Evolutionary conservation across 495 filamentous ascomycete species (phyloP), one percentile per base, ranked within the genome.

Genomic region (Podospora fimiseda): DNA sequence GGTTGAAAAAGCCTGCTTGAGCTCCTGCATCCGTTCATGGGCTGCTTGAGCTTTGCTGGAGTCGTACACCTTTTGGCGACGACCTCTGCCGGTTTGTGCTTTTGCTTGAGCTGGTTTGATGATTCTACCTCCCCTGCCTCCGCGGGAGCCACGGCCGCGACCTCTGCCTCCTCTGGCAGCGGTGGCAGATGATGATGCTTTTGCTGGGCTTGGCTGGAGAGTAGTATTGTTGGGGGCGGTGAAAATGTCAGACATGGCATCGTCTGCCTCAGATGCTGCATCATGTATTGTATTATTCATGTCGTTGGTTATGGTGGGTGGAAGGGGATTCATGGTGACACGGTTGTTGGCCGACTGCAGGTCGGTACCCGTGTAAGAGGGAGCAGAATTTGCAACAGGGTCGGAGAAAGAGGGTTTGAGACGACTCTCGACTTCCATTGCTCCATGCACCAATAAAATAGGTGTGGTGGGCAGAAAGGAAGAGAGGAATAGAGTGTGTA

Each of bases 1-100:
- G 47, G 69, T 52, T 0, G 59, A 51, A 50, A 60, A 76, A 19
- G 69, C 60, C 7, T 68, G 63, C 63, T 68, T 69, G 14, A 75
- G 61, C 36, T 73, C 68, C 42, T 67, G 60, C 47, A 62, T 62
- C 48, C 74, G 74, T 50, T 77, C 74, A 42, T 74, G 70, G 39
- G 72, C 67, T 24, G 74, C 74, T 53, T 77, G 74, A 41, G 63
- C 62, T 23, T 57, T 59, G 33, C 58, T 50, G 23, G 67, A 65
- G n/a, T 66, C 58, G 47, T 71, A 76, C 11, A 61, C 55, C 53
- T 75, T 75, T 41, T 71, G 69, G 22, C 70, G 70, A 15, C 73
- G 71, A 21, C 73, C 70, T 18, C 69, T 69, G 44, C 69, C 67
- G 24, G 65, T 50, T 43, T 59, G 43, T 7, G 60, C 47, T 51